phyloP scores from a whole-genome alignment of 257 asterid genomes.

The Handroanthus guayacan region DNA sequence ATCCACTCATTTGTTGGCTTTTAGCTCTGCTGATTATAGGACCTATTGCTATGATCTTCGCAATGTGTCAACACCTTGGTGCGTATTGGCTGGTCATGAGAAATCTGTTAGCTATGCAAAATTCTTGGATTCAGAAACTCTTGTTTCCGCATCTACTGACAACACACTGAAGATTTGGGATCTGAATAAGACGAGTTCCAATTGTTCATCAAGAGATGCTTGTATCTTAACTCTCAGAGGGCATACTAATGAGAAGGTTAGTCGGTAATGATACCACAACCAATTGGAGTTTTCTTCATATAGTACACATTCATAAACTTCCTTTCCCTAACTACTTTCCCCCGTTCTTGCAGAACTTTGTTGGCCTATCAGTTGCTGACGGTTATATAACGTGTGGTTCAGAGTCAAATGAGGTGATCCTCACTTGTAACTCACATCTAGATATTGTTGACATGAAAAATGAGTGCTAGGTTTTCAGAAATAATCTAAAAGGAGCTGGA shows the following conservation, averaged over 20 bases:
- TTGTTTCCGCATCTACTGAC: slow-evolving; percentile 94
- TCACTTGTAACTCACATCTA: slow-evolving; percentile 32
- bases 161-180: slow-evolving; percentile 95
- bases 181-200: slow-evolving; percentile 76
- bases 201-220: slow-evolving; percentile 71
- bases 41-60: slow-evolving; percentile 94
- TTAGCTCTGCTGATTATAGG: slow-evolving; percentile 87
- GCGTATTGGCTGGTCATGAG: slow-evolving; percentile 88
- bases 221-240: slow-evolving; percentile 83
- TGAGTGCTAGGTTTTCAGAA: not conserved
- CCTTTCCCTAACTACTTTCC: slow-evolving; percentile 38
- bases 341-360: slow-evolving; percentile 79
- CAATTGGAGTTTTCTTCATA: slow-evolving; percentile 19
- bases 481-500: slow-evolving; percentile 19
- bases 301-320: not conserved
- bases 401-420: slow-evolving; percentile 86
- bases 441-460: slow-evolving; percentile 26
- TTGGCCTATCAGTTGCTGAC: slow-evolving; percentile 87
- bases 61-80: slow-evolving; percentile 77
- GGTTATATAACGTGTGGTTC: slow-evolving; percentile 96
- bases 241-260: slow-evolving; percentile 94
- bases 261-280: slow-evolving; percentile 29
- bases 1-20: slow-evolving; percentile 75
- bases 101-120: slow-evolving; percentile 90
- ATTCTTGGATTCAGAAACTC: slow-evolving; percentile 76